Base-by-base conservation (phyloP, 1,284 basidiomycete genomes). In the Tilletiopsis washingtonensis region DNA sequence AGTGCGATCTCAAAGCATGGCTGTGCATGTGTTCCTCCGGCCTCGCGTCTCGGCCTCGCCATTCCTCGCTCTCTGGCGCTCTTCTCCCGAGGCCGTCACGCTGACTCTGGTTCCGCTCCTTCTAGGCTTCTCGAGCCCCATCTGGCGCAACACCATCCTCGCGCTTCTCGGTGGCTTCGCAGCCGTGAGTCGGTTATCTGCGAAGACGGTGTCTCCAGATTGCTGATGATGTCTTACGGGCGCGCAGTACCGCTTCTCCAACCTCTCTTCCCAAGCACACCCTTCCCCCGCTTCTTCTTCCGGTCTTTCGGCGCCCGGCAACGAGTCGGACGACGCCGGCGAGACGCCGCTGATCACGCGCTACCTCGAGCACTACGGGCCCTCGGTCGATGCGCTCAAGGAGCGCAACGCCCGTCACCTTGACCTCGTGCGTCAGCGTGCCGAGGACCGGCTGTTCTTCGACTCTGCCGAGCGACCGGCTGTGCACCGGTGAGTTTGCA, bases 381-480 rank as follows among this genome's bases (percentile, higher is more conserved):
- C 65, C 5, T 54, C 61, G 3, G 29, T 55, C 6, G 46, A 42
- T 15, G 50, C 54, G 1, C 61, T 54, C 53, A 66, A 68, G 55
- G 56, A 64, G 50, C 48, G 56, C 34, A 62, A 66, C 44, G 48
- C 48, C 12, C 46, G 51, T 15, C 61, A 64, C 50, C 50, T 64
- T 12, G 64, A 66, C 17, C 43, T 61, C 2, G 57, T 53, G 40
- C 54, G 53, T 56, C 48, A 62, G 15, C 55, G 51, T 43, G 65
- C 65, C 19, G 65, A 68, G 53, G 53, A 62, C 25, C 55, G 58
- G 46, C 42, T 68, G 3, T 53, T 68, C 19, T 56, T 64, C 50
- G 64, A 66, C 56, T 59, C 64, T 29, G 63, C 63, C 12, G 65
- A 68, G 51, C 56, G 63, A 41, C 61, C 65, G 21, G 62, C 65